Evolutionary conservation across 768 basidiomycete species (phyloP).

Genomic region (Albatrellus ellisii): DNA sequence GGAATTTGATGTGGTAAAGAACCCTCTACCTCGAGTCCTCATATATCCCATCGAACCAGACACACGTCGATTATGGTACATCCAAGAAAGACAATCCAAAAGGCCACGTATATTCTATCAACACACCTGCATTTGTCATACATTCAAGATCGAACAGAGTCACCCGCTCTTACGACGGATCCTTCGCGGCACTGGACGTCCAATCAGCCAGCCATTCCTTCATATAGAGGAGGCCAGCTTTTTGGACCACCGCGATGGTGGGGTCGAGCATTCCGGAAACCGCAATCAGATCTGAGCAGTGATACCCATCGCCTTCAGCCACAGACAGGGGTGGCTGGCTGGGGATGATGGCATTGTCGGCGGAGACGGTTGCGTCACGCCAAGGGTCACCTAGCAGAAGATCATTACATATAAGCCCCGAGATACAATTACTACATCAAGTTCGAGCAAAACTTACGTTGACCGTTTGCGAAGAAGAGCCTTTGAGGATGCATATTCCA

Average conservation of each 20-base stretch:
- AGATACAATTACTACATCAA: background rate
- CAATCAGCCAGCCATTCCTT: background rate
- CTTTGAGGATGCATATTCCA: constrained; percentile 15
- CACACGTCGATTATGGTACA: too few relatives aligned
- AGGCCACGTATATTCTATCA: too few relatives aligned
- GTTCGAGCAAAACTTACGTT: background rate
- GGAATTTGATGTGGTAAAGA: too few relatives aligned
- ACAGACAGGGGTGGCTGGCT: constrained; percentile 47
- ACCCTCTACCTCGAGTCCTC: too few relatives aligned
- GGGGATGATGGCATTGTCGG: constrained; percentile 29
- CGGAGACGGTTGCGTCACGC: constrained; percentile 56
- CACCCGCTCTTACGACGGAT: background rate
- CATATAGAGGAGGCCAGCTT: background rate
- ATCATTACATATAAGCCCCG: background rate
- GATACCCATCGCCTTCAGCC: constrained; percentile 48
- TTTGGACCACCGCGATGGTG: background rate
- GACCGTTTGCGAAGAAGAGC: constrained; percentile 16
- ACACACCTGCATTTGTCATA: constrained; percentile 1
- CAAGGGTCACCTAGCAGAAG: constrained; percentile 44
- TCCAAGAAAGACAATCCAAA: too few relatives aligned
- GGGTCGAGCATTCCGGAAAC: constrained; percentile 30
- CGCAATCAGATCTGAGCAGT: constrained; percentile 44
- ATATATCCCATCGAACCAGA: too few relatives aligned
- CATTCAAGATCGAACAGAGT: background rate
- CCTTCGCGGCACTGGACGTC: background rate